Evolutionary conservation across 2,329 filamentous ascomycete genomes (phyloP), one percentile per base, ranked within the genome.

Genomic region (Rhinocladiella mackenziei): DNA sequence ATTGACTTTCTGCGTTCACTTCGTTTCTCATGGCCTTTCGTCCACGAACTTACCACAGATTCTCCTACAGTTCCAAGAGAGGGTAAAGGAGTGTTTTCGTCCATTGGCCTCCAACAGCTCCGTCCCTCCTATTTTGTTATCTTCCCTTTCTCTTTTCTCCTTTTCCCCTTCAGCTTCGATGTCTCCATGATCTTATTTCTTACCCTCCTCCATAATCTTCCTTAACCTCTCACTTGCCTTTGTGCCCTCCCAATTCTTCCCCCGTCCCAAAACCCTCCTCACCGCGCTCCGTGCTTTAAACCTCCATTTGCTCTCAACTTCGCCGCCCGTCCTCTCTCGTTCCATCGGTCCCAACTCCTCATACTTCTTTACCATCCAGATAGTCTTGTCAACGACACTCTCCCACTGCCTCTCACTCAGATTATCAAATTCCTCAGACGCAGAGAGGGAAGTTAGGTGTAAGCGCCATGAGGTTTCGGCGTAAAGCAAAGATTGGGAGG

Each of bases 401-500:
- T 79, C 69, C 86, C 87, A 95, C 13, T 76, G 76, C 31, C 73
- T 72, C 53, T 78, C 77, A 19, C 77, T 71, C 65, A 78, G 8
- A 11, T 42, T 14, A 28, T 39, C 39, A 22, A 53, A 53, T 26
- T 45, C 39, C 23, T 49, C 44, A 2, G 17, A 22, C 4, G 22
- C 11, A 2, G 48, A 48, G 2, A 31, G 13, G 10, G 22, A 2
- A 1, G 39, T 30, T 15, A 50, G 39, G 13, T 29, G 15, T 13
- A 84, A 80, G 2, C 92, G 78, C 89, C 91, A 98, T 0, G 84
- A 87, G 61, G 91, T 89, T 67, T 97, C 92, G 20, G 89, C 80
- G 1, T 86, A 87, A 4, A 89, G 84, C 1, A 97, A 73, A 3
- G 89, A 86, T 1, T 81, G 81, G 0, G 70, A 67, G 1, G 83